phyloP scores from a whole-genome alignment of 2,329 filamentous ascomycete genomes.

The Botrytis porri region DNA sequence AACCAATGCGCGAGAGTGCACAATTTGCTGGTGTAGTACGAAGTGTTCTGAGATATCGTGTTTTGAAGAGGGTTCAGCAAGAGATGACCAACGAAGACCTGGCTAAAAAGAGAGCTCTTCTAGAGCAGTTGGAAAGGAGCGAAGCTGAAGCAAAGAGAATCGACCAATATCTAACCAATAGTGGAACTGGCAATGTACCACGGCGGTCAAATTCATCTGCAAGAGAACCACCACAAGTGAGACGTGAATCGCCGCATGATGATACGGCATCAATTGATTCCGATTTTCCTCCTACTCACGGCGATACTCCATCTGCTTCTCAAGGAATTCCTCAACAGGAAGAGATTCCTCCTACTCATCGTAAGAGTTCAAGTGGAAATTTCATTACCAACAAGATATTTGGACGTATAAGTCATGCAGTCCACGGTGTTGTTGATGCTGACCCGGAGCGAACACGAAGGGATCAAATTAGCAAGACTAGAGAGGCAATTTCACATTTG shows the following conservation, averaged over 20 bases:
- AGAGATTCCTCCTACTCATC: slow-evolving; percentile 55
- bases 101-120: slow-evolving; percentile 74
- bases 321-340: slow-evolving; percentile 63
- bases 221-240: slow-evolving; percentile 47
- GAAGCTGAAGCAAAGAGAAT: slow-evolving; percentile 91
- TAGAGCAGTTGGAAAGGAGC: slow-evolving; percentile 89
- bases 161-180: slow-evolving; percentile 82
- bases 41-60: slow-evolving; percentile 80
- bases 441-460: slow-evolving; percentile 90
- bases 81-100: slow-evolving; percentile 96
- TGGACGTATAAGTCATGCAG: slow-evolving; percentile 89
- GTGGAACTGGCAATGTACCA: slow-evolving; percentile 59
- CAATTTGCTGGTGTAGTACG: slow-evolving; percentile 96
- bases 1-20: slow-evolving; percentile 95
- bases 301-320: slow-evolving; percentile 70
- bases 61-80: slow-evolving; percentile 92
- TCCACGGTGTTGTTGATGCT: slow-evolving; percentile 93
- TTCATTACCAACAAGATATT: slow-evolving; percentile 95
- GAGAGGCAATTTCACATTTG: slow-evolving; percentile 78
- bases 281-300: slow-evolving; percentile 88
- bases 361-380: slow-evolving; percentile 79
- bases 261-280: slow-evolving; percentile 92
- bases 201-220: slow-evolving; percentile 63
- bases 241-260: slow-evolving; percentile 57
- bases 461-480: slow-evolving; percentile 93